Percentiles rank a stretch among this genome's conserved stretches.
Evolutionary conservation across 1,284 basidiomycete genomes (phyloP).

Genomic region (Wallemia hederae): DNA sequence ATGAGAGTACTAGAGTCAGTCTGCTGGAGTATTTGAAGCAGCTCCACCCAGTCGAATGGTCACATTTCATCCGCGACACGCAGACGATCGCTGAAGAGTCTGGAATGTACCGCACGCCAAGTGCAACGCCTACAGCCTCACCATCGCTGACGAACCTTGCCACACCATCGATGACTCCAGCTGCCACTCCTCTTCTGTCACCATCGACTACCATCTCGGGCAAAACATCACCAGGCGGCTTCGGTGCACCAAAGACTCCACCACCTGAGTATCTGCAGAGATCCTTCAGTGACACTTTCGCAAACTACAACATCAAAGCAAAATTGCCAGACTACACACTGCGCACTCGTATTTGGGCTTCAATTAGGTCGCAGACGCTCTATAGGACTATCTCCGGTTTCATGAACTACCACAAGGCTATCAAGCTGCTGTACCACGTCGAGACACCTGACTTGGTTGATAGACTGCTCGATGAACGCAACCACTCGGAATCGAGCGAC

Average conservation of each 20-base stretch:
- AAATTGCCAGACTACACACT: slow-evolving; percentile 94
- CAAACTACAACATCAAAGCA: slow-evolving; percentile 97
- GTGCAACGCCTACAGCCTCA: slow-evolving; percentile 6
- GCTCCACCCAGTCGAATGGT: slow-evolving; percentile 92
- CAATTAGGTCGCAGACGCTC: slow-evolving; percentile 84
- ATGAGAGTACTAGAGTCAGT: slow-evolving; percentile 79
- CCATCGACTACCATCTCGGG: neutral
- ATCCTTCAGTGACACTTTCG: slow-evolving; percentile 27
- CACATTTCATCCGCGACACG: slow-evolving; percentile 98
- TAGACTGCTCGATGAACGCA: slow-evolving; percentile 24
- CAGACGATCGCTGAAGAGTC: slow-evolving; percentile 96
- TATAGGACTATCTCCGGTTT: slow-evolving; percentile 97
- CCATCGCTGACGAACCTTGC: slow-evolving; percentile 8
- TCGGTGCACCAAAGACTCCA: neutral
- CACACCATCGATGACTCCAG: slow-evolving; percentile 66
- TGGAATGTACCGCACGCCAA: slow-evolving; percentile 35
- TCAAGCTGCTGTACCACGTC: slow-evolving; percentile 96
- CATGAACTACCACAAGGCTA: slow-evolving; percentile 99
- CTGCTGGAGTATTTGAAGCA: slow-evolving; percentile 92
- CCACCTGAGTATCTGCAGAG: neutral
- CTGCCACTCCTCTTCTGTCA: slow-evolving; percentile 40
- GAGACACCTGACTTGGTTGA: slow-evolving; percentile 98
- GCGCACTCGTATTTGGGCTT: slow-evolving; percentile 96
- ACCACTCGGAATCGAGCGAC: neutral
- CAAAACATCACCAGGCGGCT: neutral